Base-by-base conservation (phyloP, 2,329 filamentous ascomycete species). In the Beauveria rudraprayagi region DNA sequence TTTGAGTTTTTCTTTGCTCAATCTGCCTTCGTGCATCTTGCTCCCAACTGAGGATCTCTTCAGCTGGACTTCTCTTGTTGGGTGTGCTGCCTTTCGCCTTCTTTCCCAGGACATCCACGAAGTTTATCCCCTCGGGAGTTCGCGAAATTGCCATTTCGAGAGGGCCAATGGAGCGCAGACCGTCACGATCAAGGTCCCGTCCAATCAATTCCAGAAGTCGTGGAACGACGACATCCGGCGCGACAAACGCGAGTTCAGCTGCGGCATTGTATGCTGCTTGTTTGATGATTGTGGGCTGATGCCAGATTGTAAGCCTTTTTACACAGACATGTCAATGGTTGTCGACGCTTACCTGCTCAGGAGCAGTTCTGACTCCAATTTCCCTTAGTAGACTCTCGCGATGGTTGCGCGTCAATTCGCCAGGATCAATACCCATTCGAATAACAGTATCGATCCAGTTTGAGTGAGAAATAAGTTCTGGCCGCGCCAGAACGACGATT, bases 21-120 rank as follows among this genome's bases (percentile, higher is more conserved):
- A 99, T 76, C 68, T 97, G 91, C 44, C 85, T 82, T 61, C 92
- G 83, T 8, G 99, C 80, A 65, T 99, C 94, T 71, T 93, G 89
- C 74, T 99, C 94, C 94, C 95, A 99, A 74, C 96, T 97, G 46
- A 97, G 75, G 1, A 91, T 95, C 67, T 99, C 91, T 68, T 97
- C 96, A 71, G 97, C 94, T 72, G 96, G 97, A 54, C 85, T 88
- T 68, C 91, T 96, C 76, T 96, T 97, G 75, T 92, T 88, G 3
- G 91, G 86, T 2, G 88, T 77, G 43, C 80, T 78, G 63, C 84
- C 84, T 62, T 85, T 84, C 1, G 86, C 78, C 71, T 96, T 96
- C 70, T 91, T 92, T 40, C 89, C 90, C 6, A 99, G 81, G 0
- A 97, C 90, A 73, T 99, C 94, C 22, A 99, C 82, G 67, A 96